Conservation (phyloP, 148 eudicot genomes). For the Salicornia ramosissima region DNA sequence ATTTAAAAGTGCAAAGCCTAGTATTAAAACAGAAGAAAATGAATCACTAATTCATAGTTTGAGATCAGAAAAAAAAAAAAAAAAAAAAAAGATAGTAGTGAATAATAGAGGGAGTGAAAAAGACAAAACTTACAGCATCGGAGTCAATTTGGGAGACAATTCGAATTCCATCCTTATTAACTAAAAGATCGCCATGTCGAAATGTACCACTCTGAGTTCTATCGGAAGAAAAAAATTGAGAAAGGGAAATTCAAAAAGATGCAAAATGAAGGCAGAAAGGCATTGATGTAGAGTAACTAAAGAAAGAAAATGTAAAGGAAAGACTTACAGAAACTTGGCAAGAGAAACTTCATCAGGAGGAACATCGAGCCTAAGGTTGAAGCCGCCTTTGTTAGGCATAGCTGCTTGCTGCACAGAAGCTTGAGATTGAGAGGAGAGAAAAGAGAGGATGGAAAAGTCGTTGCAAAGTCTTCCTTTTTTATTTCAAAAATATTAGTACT, state of each 20-base stretch:
- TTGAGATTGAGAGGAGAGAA: not conserved
- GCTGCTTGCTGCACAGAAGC: not conserved
- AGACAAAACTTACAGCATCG: constrained; percentile 42
- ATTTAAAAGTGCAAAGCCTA: too few relatives aligned
- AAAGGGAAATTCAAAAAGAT: too few relatives aligned
- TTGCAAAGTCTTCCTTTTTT: constrained; percentile 24
- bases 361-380: constrained; percentile 56
- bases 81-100: not conserved
- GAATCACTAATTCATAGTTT: too few relatives aligned
- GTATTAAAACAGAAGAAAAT: too few relatives aligned
- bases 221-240: not conserved
- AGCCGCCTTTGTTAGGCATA: constrained; percentile 39
- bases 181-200: constrained; percentile 86
- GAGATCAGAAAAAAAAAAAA: too few relatives aligned
- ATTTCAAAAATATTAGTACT: too few relatives aligned
- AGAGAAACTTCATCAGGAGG: constrained; percentile 73
- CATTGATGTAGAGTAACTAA: too few relatives aligned
- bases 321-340: constrained; percentile 58
- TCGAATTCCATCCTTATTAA: constrained; percentile 75
- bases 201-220: constrained; percentile 88
- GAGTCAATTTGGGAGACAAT: constrained; percentile 54
- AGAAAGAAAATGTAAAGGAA: not conserved
- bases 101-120: not conserved
- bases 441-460: constrained; percentile 18
- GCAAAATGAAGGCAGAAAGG: too few relatives aligned